These are phyloP conservation scores for Phialophora tarda DNA, from an alignment of 2,329 filamentous ascomycete genomes.

Conservation along the genomic window DNA sequence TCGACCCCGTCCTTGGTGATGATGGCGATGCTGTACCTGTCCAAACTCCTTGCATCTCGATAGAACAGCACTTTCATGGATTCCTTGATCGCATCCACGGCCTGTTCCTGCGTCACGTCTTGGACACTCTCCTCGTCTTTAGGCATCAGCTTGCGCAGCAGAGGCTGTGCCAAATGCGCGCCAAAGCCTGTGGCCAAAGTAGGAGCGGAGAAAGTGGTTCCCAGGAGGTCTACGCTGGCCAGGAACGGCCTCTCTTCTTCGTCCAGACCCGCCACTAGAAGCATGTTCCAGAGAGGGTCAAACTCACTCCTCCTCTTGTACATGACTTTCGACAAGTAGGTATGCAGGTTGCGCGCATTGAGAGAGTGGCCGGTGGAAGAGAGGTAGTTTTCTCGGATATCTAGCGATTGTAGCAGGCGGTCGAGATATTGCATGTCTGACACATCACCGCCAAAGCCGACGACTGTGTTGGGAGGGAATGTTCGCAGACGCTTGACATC, in stretches of 20 bases:
- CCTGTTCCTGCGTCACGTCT: constrained; percentile 75
- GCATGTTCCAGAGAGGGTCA: constrained; percentile 95
- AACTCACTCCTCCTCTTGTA: constrained; percentile 95
- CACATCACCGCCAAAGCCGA: constrained; percentile 96
- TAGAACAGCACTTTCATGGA: constrained; percentile 99
- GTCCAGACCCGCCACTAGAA: constrained; percentile 89
- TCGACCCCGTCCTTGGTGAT: constrained; percentile 85
- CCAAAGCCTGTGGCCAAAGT: constrained; percentile 93
- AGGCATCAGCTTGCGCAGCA: constrained; percentile 81
- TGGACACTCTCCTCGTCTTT: constrained; percentile 74
- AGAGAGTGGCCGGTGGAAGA: constrained; percentile 60
- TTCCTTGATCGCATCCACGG: constrained; percentile 80
- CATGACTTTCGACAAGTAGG: constrained; percentile 92
- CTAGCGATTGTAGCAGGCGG: constrained; percentile 82
- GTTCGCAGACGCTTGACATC: constrained; percentile 92
- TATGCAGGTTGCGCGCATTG: constrained; percentile 92
- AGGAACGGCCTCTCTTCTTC: constrained; percentile 82
- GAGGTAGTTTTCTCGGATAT: constrained; percentile 86
- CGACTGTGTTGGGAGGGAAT: constrained; percentile 81
- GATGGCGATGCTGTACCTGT: constrained; percentile 88
- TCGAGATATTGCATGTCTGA: constrained; percentile 99
- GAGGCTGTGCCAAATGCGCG: constrained; percentile 87
- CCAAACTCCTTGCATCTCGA: constrained; percentile 89
- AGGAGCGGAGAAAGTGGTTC: constrained; percentile 86
- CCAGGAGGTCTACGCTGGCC: constrained; percentile 86